Evolutionary conservation across 768 basidiomycete genomes (phyloP), one percentile per base, ranked within the genome.

Genomic region (Mycena polygramma): DNA sequence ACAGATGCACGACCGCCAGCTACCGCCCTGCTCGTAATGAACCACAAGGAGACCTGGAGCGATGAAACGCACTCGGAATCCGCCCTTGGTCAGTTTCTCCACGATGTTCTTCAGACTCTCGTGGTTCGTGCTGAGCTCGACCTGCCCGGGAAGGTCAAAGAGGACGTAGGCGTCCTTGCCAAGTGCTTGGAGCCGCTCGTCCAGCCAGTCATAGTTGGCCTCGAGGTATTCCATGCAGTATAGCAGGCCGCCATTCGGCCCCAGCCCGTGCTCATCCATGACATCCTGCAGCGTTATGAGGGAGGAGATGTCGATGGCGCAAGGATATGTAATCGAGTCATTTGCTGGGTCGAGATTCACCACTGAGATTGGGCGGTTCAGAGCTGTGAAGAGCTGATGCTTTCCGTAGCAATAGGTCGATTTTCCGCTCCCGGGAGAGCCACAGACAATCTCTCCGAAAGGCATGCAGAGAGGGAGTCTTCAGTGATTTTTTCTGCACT

Each of bases 211-310:
- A 72, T 91, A 90, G 79, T 99, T 99, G n/a, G 86, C 90, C 75
- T 99, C 97, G 13, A 99, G 88, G 76, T 98, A 98, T 77, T 98
- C 97, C 88, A 98, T 93, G 77, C 96, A 97, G 76, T 96, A 99
- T 35, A 99, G 81, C 92, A 98, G 94, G 8, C 90, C 97, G 17
- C 98, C 98, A 74, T 99, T 99, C 0, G 98, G 98, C 0, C 98
- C 98, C 1, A 99, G 86, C 0, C 89, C 89, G 74, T 92, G 89
- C 61, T 91, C 89, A 15, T 90, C 81, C 97, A 98, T 98, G 20
- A 90, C 95, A 74, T 95, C 93, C 57, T 92, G 83, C 45, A 99
- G 89, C 0, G 92, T 95, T 78, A 99, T 94, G 63, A 99, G 88
- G 0, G 89, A 89, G 0, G 93, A 86, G 59, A 99, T 93, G 78